A percentile compares a stretch with the other conserved stretches of the same genome.
Conservation (phyloP, 2,329 filamentous ascomycete genomes). For the Chaetomiaceae sp. region DNA sequence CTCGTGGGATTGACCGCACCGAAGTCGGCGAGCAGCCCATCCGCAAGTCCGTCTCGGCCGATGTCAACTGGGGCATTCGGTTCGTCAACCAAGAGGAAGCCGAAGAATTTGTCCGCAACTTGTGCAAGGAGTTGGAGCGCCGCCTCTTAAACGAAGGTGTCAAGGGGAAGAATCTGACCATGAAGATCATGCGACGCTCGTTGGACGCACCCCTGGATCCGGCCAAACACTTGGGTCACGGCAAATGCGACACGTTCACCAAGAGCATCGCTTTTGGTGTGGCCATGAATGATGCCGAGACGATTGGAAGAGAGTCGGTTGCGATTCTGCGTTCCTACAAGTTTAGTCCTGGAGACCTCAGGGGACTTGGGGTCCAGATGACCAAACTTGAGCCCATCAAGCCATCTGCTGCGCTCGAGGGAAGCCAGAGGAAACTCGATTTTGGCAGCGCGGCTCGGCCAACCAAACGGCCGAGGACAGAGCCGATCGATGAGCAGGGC, state of each 20-base stretch:
- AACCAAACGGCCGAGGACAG: conserved; percentile 34
- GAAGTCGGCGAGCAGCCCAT: conserved; percentile 83
- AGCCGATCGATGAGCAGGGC: conserved; percentile 46
- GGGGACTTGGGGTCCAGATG: conserved; percentile 88
- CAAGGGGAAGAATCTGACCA: conserved; percentile 79
- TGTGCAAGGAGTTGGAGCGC: conserved; percentile 79
- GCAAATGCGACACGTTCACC: conserved; percentile 90
- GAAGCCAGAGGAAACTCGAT: conserved; percentile 73
- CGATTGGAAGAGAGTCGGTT: conserved; percentile 77
- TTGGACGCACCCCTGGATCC: conserved; percentile 85
- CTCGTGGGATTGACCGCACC: conserved; percentile 76
- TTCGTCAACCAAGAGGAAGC: conserved; percentile 91
- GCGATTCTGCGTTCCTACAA: conserved; percentile 74
- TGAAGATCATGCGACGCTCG: conserved; percentile 91
- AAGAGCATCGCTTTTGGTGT: conserved; percentile 81
- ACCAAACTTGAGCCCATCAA: conserved; percentile 84
- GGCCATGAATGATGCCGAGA: conserved; percentile 68
- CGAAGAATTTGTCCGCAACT: conserved; percentile 80
- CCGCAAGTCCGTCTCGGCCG: conserved; percentile 91
- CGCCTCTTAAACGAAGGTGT: conserved; percentile 78
- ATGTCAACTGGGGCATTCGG: conserved; percentile 97
- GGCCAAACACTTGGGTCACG: conserved; percentile 88
- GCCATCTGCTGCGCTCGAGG: conserved; percentile 52
- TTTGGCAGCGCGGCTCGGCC: conserved; percentile 53
- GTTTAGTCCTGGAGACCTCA: conserved; percentile 86